phyloP scores from a whole-genome alignment of 192 early-diverging fungal genomes.

The Geosiphon pyriformis region DNA sequence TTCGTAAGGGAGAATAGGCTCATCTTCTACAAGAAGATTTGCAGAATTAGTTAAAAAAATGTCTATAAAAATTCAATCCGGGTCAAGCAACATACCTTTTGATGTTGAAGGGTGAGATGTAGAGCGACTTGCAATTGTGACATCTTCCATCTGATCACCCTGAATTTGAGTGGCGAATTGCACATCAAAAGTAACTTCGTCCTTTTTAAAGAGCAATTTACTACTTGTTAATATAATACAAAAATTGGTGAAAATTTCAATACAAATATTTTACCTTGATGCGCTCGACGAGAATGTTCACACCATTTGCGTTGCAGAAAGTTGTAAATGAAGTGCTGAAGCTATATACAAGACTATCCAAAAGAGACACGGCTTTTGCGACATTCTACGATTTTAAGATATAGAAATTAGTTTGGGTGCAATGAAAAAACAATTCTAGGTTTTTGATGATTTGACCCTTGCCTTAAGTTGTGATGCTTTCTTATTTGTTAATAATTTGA shows the following conservation, averaged over 20 bases:
- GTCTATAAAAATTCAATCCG: too few relatives aligned
- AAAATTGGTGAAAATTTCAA: background rate
- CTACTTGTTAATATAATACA: conserved; percentile 5
- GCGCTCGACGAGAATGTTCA: conserved; percentile 69
- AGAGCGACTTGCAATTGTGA: conserved; percentile 23
- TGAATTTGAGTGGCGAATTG: conserved; percentile 27
- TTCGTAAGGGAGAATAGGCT: conserved; percentile 57
- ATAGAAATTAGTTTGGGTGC: too few relatives aligned
- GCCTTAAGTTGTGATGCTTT: conserved; percentile 57
- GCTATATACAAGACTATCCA: conserved; percentile 80
- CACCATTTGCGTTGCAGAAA: conserved; percentile 79
- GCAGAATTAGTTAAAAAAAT: background rate
- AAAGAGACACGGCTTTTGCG: conserved; percentile 65
- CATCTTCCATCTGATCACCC: conserved; percentile 39
- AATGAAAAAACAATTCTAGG: too few relatives aligned
- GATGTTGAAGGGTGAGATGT: background rate
- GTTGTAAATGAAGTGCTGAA: conserved; percentile 68
- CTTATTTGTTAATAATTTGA: conserved; percentile 65
- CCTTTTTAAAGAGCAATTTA: too few relatives aligned
- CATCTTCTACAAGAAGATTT: conserved; percentile 20
- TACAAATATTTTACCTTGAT: conserved; percentile 63
- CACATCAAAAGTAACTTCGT: conserved; percentile 51
- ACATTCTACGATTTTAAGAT: conserved; percentile 42
- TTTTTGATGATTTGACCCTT: too few relatives aligned
- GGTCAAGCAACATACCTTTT: background rate